Evolutionary conservation across 345 rosid genomes (phyloP).

Genomic region (Erucastrum elatum): DNA sequence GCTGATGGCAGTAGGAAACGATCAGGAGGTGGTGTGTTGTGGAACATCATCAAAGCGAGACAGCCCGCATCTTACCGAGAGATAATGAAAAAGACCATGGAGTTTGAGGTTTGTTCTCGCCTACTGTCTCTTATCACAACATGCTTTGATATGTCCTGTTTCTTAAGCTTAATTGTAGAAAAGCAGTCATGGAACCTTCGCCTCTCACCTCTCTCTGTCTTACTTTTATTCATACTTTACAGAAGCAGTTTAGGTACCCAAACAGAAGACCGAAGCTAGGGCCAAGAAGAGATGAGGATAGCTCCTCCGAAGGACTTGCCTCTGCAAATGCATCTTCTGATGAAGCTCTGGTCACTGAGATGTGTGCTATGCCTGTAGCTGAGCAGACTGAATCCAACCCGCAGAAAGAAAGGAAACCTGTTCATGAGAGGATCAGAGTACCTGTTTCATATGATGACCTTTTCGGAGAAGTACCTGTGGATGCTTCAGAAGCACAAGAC

Average conservation of each 20-base stretch:
- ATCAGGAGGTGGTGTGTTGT: conserved; percentile 83
- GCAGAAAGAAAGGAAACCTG: conserved; percentile 49
- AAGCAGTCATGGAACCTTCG: conserved; percentile 6
- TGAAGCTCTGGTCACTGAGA: conserved; percentile 31
- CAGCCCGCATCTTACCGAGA: conserved; percentile 71
- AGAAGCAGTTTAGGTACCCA: conserved; percentile 83
- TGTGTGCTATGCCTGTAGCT: conserved; percentile 28
- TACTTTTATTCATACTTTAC: conserved; percentile 32
- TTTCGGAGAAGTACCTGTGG: conserved; percentile 38
- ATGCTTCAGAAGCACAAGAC: conserved; percentile 33
- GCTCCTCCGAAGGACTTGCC: conserved; percentile 36
- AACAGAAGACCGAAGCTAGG: conserved; percentile 38
- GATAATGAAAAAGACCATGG: conserved; percentile 83
- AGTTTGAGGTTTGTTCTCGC: conserved; percentile 72
- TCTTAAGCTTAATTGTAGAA: conserved; percentile 1
- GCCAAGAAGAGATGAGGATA: conserved; percentile 37
- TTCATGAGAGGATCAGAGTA: conserved; percentile 78
- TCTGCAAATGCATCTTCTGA: conserved; percentile 30
- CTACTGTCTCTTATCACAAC: conserved; percentile 8
- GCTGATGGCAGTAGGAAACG: conserved; percentile 78
- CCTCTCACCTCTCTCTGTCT: neutral
- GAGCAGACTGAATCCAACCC: conserved; percentile 37
- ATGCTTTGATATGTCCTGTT: conserved; percentile 4
- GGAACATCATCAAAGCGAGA: conserved; percentile 82
- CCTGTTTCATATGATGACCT: conserved; percentile 88